Base-by-base conservation (phyloP, 805 yeast genomes). In the Teunomyces cretensis region DNA sequence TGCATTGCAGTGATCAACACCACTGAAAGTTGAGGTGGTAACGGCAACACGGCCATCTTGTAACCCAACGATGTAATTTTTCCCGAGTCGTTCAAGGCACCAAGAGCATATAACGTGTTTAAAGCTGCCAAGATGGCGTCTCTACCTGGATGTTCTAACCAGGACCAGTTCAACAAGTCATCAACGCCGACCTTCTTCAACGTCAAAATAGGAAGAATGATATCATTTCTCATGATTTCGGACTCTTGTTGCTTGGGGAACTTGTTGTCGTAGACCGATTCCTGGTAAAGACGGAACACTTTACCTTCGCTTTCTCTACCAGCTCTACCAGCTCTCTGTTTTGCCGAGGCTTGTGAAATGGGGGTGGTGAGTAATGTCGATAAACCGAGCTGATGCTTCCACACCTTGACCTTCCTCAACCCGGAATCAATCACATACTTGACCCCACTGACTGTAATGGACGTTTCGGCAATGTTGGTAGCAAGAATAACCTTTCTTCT, bases 251-350 rank as follows among this genome's bases (percentile, higher is more conserved):
- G 94, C 39, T 74, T 69, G 0, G 86, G 83, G 43, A 94, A 68
- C 28, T 58, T 53, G 50, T 76, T 76, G 3, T 64, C 47, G 55
- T 79, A 92, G 46, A 87, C 84, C 1, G 68, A 61, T 55, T 92
- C 98, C 40, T 87, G 82, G 62, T 85, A 94, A 30, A 94, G 67
- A 47, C 98, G 70, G 65, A 75, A 94, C 36, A 94, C 88, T 62
- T 92, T 92, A 35, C 99, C 99, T 9, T 61, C 56, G 26, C 86
- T 80, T 67, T 94, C 98, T 80, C 99, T 88, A 50, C 99, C 99
- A n/a, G 99, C 98, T 75, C 99, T 87, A 63, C 99, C 99, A 38
- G 91, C 83, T 66, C 99, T 75, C 70, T 94, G 99, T 30, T 87
- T 80, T 0, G 98, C 99, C 32, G 96, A 86, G 0, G 98, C 96